phyloP scores from a whole-genome alignment of 2,329 filamentous ascomycete genomes.

The Colletotrichum kahawae region DNA sequence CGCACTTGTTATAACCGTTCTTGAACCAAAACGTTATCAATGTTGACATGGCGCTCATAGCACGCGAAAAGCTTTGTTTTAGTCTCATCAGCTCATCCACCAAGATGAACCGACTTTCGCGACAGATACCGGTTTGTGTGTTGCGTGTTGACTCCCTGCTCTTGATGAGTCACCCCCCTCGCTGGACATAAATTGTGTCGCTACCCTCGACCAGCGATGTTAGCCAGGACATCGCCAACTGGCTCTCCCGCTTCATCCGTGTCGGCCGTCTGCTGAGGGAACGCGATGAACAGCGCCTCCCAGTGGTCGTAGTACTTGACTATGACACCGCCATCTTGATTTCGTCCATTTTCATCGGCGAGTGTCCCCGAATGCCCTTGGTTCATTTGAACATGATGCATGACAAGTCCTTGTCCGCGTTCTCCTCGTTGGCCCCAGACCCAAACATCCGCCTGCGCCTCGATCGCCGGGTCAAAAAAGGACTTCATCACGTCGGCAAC shows the following conservation, averaged over 20 bases:
- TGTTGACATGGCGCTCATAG: neutral
- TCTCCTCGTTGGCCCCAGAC: neutral
- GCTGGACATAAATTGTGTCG: accelerated
- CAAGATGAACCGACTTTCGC: accelerated
- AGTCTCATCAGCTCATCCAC: accelerated
- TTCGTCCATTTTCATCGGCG: neutral
- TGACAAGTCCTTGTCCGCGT: neutral
- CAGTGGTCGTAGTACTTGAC: neutral
- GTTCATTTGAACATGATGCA: neutral
- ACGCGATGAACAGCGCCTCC: neutral
- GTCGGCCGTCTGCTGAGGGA: neutral
- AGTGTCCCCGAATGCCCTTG: neutral
- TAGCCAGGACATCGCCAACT: neutral
- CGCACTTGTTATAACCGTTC: neutral
- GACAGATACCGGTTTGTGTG: accelerated
- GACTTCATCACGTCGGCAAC: neutral
- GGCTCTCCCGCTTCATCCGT: neutral
- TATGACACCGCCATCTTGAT: neutral
- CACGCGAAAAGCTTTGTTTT: accelerated
- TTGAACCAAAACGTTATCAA: accelerated
- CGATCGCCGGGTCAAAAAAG: neutral
- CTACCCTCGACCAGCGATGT: neutral
- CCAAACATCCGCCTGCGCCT: neutral
- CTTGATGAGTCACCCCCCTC: accelerated
- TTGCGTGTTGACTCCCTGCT: accelerated